Conservation (phyloP, 805 yeast species). For the Hanseniaspora lachancei region DNA sequence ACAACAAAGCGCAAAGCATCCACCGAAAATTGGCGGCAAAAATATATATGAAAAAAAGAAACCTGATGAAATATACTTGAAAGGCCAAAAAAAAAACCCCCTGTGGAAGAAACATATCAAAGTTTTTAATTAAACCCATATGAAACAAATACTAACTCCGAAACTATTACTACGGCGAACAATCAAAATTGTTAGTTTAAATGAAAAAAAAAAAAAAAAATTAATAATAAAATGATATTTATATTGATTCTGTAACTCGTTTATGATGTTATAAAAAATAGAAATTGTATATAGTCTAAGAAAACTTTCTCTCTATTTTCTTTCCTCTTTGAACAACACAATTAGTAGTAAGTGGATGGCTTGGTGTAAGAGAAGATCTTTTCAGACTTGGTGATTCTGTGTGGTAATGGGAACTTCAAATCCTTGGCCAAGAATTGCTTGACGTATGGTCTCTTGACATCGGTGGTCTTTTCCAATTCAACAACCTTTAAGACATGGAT, state of each 20-base stretch:
- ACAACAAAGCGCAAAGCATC: no score
- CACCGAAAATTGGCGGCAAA: no score
- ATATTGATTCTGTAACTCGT: slow-evolving; percentile 10
- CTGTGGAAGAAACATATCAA: no score
- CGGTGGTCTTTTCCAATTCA: slow-evolving; percentile 94
- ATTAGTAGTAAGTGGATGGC: slow-evolving; percentile 94
- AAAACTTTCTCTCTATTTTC: not conserved
- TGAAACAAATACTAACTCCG: no score
- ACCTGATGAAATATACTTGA: no score
- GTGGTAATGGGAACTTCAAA: slow-evolving; percentile 99
- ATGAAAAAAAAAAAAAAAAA: no score
- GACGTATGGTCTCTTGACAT: slow-evolving; percentile 98
- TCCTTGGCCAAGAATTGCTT: slow-evolving; percentile 90
- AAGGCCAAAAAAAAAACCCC: no score
- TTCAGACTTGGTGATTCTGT: slow-evolving; percentile 90
- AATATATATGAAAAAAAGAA: no score
- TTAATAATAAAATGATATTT: not conserved
- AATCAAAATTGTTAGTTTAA: no score
- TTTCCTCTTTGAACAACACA: slow-evolving; percentile 5
- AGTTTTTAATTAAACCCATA: no score
- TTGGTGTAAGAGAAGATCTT: slow-evolving; percentile 80
- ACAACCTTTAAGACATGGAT: slow-evolving; percentile 99
- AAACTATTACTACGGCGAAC: no score
- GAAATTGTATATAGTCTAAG: slow-evolving; percentile 2
- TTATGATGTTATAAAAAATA: slow-evolving; percentile 9